These are phyloP conservation scores for Geosmithia morbida DNA, from an alignment of 2,329 filamentous ascomycete genomes.

Conservation along the genomic window DNA sequence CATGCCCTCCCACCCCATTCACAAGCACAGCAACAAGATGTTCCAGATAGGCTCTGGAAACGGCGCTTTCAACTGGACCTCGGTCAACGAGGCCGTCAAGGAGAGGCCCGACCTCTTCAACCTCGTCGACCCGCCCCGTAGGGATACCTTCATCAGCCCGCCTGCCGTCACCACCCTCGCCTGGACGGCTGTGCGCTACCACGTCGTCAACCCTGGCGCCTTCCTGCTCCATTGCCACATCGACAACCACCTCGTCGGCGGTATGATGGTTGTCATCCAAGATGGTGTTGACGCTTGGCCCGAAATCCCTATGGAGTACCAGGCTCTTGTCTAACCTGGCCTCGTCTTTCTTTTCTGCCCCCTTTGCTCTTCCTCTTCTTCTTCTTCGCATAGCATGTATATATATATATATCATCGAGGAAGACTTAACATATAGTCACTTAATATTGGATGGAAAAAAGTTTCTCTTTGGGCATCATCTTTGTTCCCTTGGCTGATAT, in stretches of 20 bases:
- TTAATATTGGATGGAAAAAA: no score
- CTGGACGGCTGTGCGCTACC: conserved; percentile 38
- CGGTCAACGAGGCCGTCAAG: conserved; percentile 34
- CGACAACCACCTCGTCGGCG: conserved; percentile 34
- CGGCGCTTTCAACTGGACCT: conserved; percentile 34
- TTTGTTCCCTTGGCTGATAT: no score
- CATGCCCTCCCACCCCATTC: conserved; percentile 41
- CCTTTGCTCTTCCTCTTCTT: background rate
- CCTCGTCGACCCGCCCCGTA: conserved; percentile 34
- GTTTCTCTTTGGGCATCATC: no score
- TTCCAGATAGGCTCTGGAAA: conserved; percentile 37
- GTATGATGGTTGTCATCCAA: conserved; percentile 38
- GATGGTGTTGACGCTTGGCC: conserved; percentile 31
- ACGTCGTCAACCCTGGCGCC: conserved; percentile 34
- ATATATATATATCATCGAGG: no score
- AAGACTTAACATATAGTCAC: no score
- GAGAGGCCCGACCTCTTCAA: conserved; percentile 38
- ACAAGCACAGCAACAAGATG: conserved; percentile 50
- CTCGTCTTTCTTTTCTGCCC: no score
- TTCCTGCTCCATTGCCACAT: conserved; percentile 45
- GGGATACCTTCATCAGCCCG: conserved; percentile 23
- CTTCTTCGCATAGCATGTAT: background rate
- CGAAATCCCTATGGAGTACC: conserved; percentile 21
- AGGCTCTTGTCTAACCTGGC: background rate
- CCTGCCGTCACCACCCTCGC: background rate